Evolutionary conservation across 495 filamentous ascomycete genomes (phyloP).

Genomic region (Amniculicola lignicola): DNA sequence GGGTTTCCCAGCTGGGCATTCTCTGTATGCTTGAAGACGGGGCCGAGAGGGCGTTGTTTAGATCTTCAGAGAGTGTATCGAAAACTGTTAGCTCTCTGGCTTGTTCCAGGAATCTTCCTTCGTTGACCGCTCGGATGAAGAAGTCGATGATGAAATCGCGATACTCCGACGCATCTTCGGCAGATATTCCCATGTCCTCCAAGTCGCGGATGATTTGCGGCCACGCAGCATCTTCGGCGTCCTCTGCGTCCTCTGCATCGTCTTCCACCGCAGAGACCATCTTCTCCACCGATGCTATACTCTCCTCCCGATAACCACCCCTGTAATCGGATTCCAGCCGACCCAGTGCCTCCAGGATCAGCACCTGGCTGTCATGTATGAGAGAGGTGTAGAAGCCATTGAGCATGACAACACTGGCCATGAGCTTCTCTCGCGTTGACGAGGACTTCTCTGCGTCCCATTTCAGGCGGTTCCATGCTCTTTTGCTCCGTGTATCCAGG

Average conservation of each 20-base stretch:
- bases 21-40: neutral
- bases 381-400: slow-evolving; percentile 25
- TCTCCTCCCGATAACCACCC: slow-evolving; percentile 21
- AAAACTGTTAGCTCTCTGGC: neutral
- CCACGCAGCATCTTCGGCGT: slow-evolving; percentile 26
- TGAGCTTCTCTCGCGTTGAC: slow-evolving; percentile 21
- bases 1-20: slow-evolving; percentile 7
- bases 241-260: slow-evolving; percentile 11
- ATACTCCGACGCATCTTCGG: slow-evolving; percentile 13
- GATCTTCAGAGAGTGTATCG: neutral
- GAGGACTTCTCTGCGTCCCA: slow-evolving; percentile 21
- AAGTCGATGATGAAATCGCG: slow-evolving; percentile 32
- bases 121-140: slow-evolving; percentile 29
- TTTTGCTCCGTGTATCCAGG: slow-evolving; percentile 18
- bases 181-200: slow-evolving; percentile 30
- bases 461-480: slow-evolving; percentile 26
- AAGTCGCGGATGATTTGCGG: slow-evolving; percentile 28
- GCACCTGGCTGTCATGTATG: slow-evolving; percentile 20
- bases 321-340: slow-evolving; percentile 20
- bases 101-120: slow-evolving; percentile 27
- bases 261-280: slow-evolving; percentile 1
- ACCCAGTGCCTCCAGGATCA: slow-evolving; percentile 22
- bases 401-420: slow-evolving; percentile 26
- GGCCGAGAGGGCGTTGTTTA: neutral
- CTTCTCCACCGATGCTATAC: slow-evolving; percentile 6